Conservation (phyloP, 1,139 yeast genomes). For the Casaregolazyma suthepensis region DNA sequence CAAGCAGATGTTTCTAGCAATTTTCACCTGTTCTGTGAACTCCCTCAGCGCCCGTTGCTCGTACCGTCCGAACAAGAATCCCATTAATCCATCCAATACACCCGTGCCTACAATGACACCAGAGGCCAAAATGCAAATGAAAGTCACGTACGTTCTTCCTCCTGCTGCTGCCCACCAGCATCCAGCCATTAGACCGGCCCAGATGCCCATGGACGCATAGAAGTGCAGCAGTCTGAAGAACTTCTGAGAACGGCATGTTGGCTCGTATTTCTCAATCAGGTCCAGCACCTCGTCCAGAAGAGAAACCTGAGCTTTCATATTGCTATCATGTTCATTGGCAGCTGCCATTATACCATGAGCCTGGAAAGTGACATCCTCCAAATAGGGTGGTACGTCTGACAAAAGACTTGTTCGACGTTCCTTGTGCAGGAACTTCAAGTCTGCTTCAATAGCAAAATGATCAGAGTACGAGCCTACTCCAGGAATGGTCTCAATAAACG, state of each 20-base stretch:
- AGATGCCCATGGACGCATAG: constrained; percentile 44
- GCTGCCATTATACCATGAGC: constrained; percentile 7
- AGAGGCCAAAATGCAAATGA: constrained; percentile 45
- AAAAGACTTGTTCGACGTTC: constrained; percentile 1
- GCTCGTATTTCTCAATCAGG: constrained; percentile 51
- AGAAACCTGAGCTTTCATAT: constrained; percentile 7
- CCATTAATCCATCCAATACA: constrained; percentile 67
- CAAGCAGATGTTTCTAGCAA: constrained; percentile 19
- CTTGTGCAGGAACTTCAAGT: constrained; percentile 20
- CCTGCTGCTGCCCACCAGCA: constrained; percentile 53
- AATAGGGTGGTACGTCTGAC: constrained; percentile 6
- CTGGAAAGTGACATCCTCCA: constrained; percentile 2
- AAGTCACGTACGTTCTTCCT: constrained; percentile 48
- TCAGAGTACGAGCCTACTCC: constrained; percentile 72
- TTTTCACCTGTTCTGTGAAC: constrained; percentile 35
- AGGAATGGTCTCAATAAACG: constrained; percentile 57
- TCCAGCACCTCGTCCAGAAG: constrained; percentile 52
- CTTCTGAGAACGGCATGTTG: constrained; percentile 54
- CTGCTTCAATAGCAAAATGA: constrained; percentile 82
- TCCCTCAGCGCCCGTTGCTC: constrained; percentile 76
- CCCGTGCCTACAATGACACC: constrained; percentile 59
- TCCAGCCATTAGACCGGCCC: constrained; percentile 50
- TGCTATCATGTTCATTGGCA: constrained; percentile 7
- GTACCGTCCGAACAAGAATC: constrained; percentile 68
- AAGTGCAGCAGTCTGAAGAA: constrained; percentile 64